Base-by-base conservation (phyloP, 345 rosid species). In the Microthlaspi erraticum region DNA sequence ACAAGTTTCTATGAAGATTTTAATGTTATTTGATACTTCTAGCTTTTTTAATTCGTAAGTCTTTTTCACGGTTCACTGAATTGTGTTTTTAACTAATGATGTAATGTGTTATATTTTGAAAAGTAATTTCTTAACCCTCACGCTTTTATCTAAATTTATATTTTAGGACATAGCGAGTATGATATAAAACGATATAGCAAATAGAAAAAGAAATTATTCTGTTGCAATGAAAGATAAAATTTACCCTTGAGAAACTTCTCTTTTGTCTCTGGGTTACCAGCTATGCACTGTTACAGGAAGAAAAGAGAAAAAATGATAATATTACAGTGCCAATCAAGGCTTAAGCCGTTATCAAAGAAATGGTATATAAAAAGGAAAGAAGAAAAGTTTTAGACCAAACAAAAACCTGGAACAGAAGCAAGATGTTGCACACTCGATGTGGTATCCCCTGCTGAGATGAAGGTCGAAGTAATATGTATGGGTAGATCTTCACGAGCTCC, bases 381-480 rank as follows among this genome's bases (percentile, higher is more conserved):
- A 66, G 46, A 54, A 11, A 45, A 14, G 23, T 53, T 7, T 29
- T 32, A 62, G 70, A 33, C 70, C 31, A 75, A 68, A 46, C 38
- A 34, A 32, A 45, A 44, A 85, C 92, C 88, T 87, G 83, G 60
- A 89, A 68, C 64, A 89, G 65, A 39, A 75, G 69, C 43, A 89
- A 78, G 58, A 77, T 73, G 52, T 84, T 66, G 78, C 78, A 81
- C n/a, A 60, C 80, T 19, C 79, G 81, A 42, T 1, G 5, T 4
- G 79, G 39, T 0, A 8, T 38, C 1, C 17, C 51, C 0, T 64
- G 52, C 0, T 49, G 64, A 1, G 74, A 7, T 12, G 75, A 60
- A 41, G 0, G 4, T 0, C 76, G 77, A 33, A 51, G 17, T 53
- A 38, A 10, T 26, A 81, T 67, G 17, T 10, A 16, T 19, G 5